Evolutionary conservation across 2,329 filamentous ascomycete genomes (phyloP), one percentile per base, ranked within the genome.

Genomic region (Penicillium sp.): DNA sequence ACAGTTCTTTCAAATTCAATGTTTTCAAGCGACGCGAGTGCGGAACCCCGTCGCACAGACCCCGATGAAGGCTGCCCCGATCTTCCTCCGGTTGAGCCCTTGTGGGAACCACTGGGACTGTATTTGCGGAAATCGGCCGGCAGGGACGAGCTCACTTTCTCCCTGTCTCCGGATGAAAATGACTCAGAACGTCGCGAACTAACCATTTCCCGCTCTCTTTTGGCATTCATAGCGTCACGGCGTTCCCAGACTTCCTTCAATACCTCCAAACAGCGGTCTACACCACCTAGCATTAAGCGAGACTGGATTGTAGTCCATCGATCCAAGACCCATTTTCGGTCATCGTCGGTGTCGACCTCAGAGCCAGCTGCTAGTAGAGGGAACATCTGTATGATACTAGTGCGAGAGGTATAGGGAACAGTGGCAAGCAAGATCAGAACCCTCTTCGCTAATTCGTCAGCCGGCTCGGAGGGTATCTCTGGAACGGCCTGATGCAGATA

Each of bases 401-500:
- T 77, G 8, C 82, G 76, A 32, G 80, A 84, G 10, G 72, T 76
- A 2, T 79, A 67, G 1, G 83, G 81, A 0, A 87, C 80, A 0
- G 79, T 83, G 3, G 81, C 82, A 3, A 87, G 68, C 44, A 79
- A 75, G 21, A 77, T 73, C 45, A 87, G 66, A 1, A 82, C 78
- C 41, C 79, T 77, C 59, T 82, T 79, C 0, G 83, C 81, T 8
- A 86, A 70, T 24, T 77, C 74, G 7, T 75, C 72, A 0, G 80
- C 75, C 2, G 77, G 71, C 37, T 77, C 71, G 2, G 77, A 83
- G 2, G 81, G 81, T 19, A 86, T 77, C 56, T 85, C 82, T 0
- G 83, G 83, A 0, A 87, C 80, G 1, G 83, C 80, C 65, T 84
- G 81, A 53, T 85, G 81, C 2, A 85, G 73, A 57, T 85, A 83